Evolutionary conservation across 495 filamentous ascomycete genomes (phyloP).

Genomic region (Neohortaea acidophila): DNA sequence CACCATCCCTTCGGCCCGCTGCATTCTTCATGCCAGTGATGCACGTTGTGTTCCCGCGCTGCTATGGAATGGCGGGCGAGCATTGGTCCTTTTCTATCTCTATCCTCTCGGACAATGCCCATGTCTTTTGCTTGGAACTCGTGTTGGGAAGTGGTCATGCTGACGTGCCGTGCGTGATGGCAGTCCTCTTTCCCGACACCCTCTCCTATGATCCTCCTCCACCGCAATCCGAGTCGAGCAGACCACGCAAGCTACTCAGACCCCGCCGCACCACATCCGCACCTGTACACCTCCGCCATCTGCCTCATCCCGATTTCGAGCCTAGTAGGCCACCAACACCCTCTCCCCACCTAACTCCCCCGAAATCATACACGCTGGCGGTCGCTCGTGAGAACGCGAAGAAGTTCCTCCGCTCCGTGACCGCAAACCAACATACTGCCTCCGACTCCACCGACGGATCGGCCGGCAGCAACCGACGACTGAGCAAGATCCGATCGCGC

Average conservation of each 20-base stretch:
- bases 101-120: too few relatives aligned
- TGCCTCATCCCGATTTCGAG: neutral
- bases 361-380: slow-evolving; percentile 27
- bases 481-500: slow-evolving; percentile 15
- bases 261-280: slow-evolving; percentile 10
- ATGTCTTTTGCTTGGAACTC: too few relatives aligned
- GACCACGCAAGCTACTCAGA: slow-evolving; percentile 8
- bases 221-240: neutral
- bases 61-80: too few relatives aligned
- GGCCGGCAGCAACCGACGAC: slow-evolving; percentile 5
- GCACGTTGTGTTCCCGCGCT: too few relatives aligned
- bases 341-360: neutral
- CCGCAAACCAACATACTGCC: slow-evolving; percentile 14
- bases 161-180: too few relatives aligned
- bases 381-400: slow-evolving; percentile 29
- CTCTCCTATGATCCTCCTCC: slow-evolving; percentile 7
- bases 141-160: too few relatives aligned
- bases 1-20: too few relatives aligned
- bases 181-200: slow-evolving; percentile 3
- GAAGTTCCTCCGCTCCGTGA: slow-evolving; percentile 30
- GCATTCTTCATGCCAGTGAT: too few relatives aligned
- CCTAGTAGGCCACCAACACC: neutral
- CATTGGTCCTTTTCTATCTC: too few relatives aligned
- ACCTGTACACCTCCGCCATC: slow-evolving; percentile 3
- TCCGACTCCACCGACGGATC: neutral